Percentiles rank a stretch among this genome's conserved stretches.
Conservation (phyloP, 106 monocot genomes). For the Phalaenopsis aphrodite region DNA sequence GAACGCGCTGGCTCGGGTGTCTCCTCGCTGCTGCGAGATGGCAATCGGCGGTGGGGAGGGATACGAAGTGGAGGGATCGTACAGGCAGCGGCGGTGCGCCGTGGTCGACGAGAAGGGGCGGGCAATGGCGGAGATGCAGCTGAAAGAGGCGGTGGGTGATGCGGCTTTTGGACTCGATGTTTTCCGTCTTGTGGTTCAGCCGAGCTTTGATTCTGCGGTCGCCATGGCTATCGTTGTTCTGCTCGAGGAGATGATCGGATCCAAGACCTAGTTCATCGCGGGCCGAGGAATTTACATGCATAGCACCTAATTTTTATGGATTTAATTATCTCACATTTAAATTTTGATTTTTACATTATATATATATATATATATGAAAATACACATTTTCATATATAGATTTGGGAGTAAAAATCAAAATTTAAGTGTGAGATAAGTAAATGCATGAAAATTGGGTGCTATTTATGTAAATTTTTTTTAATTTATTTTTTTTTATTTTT, state of each 20-base stretch:
- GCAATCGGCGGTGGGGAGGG: neutral
- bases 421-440: no score
- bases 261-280: constrained; percentile 19
- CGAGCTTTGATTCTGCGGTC: constrained; percentile 38
- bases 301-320: no score
- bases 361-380: no score
- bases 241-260: constrained; percentile 77
- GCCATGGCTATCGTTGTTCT: constrained; percentile 87
- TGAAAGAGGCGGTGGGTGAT: constrained; percentile 35
- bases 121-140: constrained; percentile 40
- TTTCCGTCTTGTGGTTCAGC: constrained; percentile 61
- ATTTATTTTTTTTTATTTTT: no score
- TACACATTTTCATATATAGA: no score
- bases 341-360: no score
- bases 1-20: constrained; percentile 36
- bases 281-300: neutral
- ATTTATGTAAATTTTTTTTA: no score
- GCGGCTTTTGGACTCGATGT: constrained; percentile 66
- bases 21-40: constrained; percentile 4
- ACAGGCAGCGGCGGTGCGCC: constrained; percentile 35
- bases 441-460: no score
- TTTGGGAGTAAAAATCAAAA: no score
- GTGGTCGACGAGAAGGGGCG: constrained; percentile 36
- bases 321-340: no score
- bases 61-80: constrained; percentile 66